phyloP scores from a whole-genome alignment of 768 basidiomycete species.

The Butyriboletus loyo region DNA sequence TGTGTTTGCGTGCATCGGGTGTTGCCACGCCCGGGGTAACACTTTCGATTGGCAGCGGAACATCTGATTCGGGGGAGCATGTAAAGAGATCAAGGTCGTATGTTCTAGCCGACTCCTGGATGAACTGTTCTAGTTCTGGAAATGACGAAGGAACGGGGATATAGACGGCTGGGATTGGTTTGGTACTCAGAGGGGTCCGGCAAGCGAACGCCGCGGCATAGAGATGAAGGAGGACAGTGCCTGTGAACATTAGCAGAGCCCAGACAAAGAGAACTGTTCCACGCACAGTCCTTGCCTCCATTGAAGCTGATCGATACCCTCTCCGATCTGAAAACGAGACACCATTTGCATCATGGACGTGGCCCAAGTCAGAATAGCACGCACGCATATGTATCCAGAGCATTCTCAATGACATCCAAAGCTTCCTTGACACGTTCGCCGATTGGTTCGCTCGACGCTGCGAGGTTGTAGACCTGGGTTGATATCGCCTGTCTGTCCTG shows the following conservation, averaged over 20 bases:
- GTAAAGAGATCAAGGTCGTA: constrained; percentile 77
- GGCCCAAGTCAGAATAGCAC: constrained; percentile 29
- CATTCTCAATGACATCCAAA: constrained; percentile 73
- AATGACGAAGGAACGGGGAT: constrained; percentile 92
- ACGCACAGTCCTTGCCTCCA: constrained; percentile 96
- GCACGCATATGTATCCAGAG: constrained; percentile 78
- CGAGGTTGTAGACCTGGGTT: constrained; percentile 59
- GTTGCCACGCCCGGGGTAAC: constrained; percentile 36
- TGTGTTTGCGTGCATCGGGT: constrained; percentile 10
- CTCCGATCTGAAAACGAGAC: constrained; percentile 47
- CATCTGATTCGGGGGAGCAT: constrained; percentile 34
- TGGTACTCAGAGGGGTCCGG: constrained; percentile 33
- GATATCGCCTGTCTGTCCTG: constrained; percentile 56
- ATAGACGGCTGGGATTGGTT: constrained; percentile 69
- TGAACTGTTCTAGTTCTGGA: constrained; percentile 78
- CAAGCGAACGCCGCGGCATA: constrained; percentile 70
- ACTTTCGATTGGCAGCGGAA: constrained; percentile 46
- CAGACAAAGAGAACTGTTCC: background rate
- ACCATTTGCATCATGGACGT: constrained; percentile 5
- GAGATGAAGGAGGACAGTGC: constrained; percentile 92
- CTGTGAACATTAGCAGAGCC: constrained; percentile 38
- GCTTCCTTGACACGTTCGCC: constrained; percentile 71
- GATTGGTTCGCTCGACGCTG: constrained; percentile 52
- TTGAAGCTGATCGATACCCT: constrained; percentile 91
- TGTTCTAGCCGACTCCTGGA: constrained; percentile 51